Base-by-base conservation (phyloP, 2,329 filamentous ascomycete species). In the Trichoderma simmonsii region DNA sequence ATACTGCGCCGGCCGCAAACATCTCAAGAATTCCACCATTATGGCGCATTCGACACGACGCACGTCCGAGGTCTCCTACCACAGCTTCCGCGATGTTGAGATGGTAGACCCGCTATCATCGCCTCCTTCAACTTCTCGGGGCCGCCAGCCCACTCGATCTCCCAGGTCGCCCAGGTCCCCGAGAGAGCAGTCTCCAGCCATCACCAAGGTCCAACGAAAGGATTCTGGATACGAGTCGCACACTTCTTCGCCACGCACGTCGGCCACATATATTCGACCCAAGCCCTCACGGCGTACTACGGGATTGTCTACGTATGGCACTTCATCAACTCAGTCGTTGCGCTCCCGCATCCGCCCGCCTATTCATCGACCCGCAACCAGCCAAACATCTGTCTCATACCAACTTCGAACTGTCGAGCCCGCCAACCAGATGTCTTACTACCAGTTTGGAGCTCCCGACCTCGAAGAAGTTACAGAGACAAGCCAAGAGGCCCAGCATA, bases 161-260 rank as follows among this genome's bases (percentile, higher is more conserved):
- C 76, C 57, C 73, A 76, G 48, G 73, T 14, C 74, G 71, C 76
- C 57, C 73, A 76, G 48, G 71, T 74, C 34, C 73, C 78, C 9
- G 73, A 26, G 59, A 4, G 75, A 77, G 73, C 43, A 77, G n/a
- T 78, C 79, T 26, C 81, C 81, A 1, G 76, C 78, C 14, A 78
- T 82, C 0, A 75, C 77, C 62, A 82, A 81, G 70, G 88, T 89
- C 82, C 83, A 84, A 64, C 84, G 88, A 15, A 86, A 88, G 73
- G 87, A 90, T 76, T 89, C 88, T 0, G 88, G 88, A 39, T 89
- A 90, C 75, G 87, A 87, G 76, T 89, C 87, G 3, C 82, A 84
- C 60, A 79, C 80, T 9, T 75, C 78, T 21, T 77, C 78, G 8
- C 82, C 84, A 2, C 81, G 80, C 9, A 78, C 78, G 18, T 85